Percentiles rank a stretch among this genome's conserved stretches.
These are phyloP conservation scores for Globisporangium polare DNA, from an alignment of 352 stramenopile genomes.

Conservation along the genomic window DNA sequence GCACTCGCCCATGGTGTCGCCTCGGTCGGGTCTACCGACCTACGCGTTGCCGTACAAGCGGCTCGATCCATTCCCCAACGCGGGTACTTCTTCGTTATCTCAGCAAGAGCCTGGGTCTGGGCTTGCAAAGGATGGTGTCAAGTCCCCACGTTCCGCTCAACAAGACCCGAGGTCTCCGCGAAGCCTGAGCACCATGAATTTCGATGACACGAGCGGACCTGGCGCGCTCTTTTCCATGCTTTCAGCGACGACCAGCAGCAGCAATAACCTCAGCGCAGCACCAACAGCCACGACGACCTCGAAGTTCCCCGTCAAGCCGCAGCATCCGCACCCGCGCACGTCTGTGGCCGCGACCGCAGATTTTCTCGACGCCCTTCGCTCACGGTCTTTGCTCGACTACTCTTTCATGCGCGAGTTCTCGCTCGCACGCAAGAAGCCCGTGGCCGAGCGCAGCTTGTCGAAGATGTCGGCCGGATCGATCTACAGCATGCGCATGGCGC, in stretches of 20 bases:
- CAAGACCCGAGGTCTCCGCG: background rate
- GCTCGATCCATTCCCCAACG: constrained; percentile 9
- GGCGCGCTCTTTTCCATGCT: constrained; percentile 11
- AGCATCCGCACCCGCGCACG: constrained; percentile 11
- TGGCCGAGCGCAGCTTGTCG: constrained; percentile 35
- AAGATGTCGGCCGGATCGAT: constrained; percentile 32
- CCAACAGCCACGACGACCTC: background rate
- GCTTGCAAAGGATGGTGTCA: background rate
- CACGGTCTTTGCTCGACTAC: constrained; percentile 43
- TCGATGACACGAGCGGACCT: background rate
- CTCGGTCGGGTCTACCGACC: background rate
- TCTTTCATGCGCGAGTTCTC: constrained; percentile 54
- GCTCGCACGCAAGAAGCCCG: constrained; percentile 28
- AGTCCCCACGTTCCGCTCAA: background rate
- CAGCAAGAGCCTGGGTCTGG: background rate
- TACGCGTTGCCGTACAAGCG: constrained; percentile 12
- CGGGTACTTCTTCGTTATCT: background rate
- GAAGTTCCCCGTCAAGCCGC: constrained; percentile 15
- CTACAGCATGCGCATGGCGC: constrained; percentile 42
- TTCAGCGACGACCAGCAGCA: background rate
- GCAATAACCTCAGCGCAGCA: background rate
- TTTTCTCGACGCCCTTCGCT: constrained; percentile 33
- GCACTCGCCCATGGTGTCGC: background rate
- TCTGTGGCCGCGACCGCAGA: constrained; percentile 8
- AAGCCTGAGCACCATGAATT: constrained; percentile 14